phyloP scores from a whole-genome alignment of 257 asterid species.

The Gardenia jasminoides region DNA sequence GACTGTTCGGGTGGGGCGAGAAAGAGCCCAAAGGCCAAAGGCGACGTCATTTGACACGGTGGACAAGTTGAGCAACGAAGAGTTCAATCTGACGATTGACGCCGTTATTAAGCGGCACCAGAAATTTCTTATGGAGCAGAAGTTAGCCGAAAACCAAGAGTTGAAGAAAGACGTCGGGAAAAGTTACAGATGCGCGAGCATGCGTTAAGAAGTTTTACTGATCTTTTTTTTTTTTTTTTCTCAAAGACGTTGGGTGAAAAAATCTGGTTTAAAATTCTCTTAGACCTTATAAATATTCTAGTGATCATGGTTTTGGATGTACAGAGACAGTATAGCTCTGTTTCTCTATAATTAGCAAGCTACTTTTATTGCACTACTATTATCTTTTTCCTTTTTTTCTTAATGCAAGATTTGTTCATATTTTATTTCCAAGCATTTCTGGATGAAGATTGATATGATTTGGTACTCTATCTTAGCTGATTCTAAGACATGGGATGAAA shows the following conservation, averaged over 20 bases:
- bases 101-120: slow-evolving; percentile 54
- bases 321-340: slow-evolving; percentile 20
- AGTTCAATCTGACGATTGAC: slow-evolving; percentile 67
- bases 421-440: neutral
- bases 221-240: no score
- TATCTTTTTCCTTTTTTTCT: neutral
- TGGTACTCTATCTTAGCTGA: no score
- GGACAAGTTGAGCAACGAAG: slow-evolving; percentile 67
- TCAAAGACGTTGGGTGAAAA: neutral
- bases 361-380: slow-evolving; percentile 10
- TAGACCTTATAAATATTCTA: neutral
- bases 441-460: neutral
- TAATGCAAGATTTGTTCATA: neutral
- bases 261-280: neutral
- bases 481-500: neutral
- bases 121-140: slow-evolving; percentile 30
- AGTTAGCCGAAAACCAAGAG: slow-evolving; percentile 20
- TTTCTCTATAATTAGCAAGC: slow-evolving; percentile 28
- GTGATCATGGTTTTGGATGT: slow-evolving; percentile 11
- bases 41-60: slow-evolving; percentile 28
- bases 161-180: slow-evolving; percentile 11
- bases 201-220: neutral
- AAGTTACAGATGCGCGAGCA: neutral
- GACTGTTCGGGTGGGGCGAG: slow-evolving; percentile 34
- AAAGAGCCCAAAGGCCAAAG: slow-evolving; percentile 3